A percentile compares a stretch with the other conserved stretches of the same genome.
Conservation (phyloP, 441 rosid genomes). For the Brassica hybrid region DNA sequence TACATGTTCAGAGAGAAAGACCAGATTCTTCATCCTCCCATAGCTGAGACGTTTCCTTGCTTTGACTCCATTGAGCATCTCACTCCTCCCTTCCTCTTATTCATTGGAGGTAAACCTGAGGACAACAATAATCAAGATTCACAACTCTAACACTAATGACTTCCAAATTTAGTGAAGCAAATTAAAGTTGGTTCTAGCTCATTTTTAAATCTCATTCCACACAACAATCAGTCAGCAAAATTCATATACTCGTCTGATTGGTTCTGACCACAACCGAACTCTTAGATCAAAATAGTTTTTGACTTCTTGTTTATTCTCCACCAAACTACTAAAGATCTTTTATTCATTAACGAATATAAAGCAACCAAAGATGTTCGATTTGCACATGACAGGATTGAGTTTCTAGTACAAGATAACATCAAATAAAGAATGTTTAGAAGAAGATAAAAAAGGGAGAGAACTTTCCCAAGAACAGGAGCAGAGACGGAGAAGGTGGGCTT, state of each 20-base stretch:
- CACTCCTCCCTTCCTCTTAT: slow-evolving; percentile 61
- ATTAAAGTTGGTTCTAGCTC: background rate
- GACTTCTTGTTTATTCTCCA: slow-evolving; percentile 14
- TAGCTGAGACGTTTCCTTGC: slow-evolving; percentile 37
- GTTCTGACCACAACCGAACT: background rate
- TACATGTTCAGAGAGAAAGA: slow-evolving; percentile 62
- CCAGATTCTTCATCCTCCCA: slow-evolving; percentile 81
- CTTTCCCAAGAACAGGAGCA: background rate
- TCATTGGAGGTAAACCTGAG: slow-evolving; percentile 65
- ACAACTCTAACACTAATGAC: background rate
- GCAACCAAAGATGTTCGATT: slow-evolving; percentile 24
- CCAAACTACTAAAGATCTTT: slow-evolving; percentile 5
- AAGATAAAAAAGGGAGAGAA: background rate
- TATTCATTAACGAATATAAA: background rate
- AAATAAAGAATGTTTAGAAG: background rate
- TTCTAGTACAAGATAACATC: slow-evolving; percentile 18
- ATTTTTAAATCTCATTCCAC: background rate
- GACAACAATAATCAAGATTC: background rate
- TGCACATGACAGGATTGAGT: background rate
- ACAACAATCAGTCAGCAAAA: slow-evolving; percentile 3
- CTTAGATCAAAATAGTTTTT: slow-evolving; percentile 6
- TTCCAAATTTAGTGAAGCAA: background rate
- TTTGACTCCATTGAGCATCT: slow-evolving; percentile 54
- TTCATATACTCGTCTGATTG: background rate
- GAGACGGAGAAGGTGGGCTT: background rate